Evolutionary conservation across 805 yeast genomes (phyloP).

Genomic region (Kodamaea fukazawae): DNA sequence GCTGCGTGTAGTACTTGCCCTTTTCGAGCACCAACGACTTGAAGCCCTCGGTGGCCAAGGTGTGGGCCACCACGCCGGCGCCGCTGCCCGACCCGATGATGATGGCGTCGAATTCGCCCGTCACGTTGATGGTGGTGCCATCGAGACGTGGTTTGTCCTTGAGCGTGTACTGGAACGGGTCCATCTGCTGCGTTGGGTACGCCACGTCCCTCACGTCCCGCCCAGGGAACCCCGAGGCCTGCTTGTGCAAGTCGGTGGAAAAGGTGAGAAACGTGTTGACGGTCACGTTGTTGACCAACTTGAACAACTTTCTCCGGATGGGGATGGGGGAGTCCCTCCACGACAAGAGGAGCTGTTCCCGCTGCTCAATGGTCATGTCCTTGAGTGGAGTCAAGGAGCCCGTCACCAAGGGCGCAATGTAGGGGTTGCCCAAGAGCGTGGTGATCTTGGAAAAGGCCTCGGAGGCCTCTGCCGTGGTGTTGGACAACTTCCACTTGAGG

Average conservation of each 20-base stretch:
- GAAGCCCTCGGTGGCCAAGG: conserved; percentile 42
- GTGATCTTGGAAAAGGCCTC: conserved; percentile 21
- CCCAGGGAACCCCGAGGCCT: conserved; percentile 40
- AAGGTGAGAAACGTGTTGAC: conserved; percentile 22
- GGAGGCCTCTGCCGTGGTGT: not conserved
- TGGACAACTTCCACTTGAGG: not conserved
- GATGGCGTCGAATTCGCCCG: conserved; percentile 39
- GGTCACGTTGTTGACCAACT: conserved; percentile 25
- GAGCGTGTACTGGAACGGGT: conserved; percentile 28
- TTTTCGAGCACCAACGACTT: conserved; percentile 49
- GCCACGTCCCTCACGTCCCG: conserved; percentile 28
- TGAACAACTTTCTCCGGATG: conserved; percentile 33
- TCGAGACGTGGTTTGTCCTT: conserved; percentile 29
- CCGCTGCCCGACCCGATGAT: conserved; percentile 55
- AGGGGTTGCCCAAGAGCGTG: conserved; percentile 27
- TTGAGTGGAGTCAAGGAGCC: conserved; percentile 30
- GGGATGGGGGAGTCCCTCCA: conserved; percentile 44
- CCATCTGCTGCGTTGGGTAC: conserved; percentile 24
- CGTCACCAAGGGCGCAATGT: conserved; percentile 33
- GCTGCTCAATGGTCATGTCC: conserved; percentile 36
- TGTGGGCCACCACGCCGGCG: conserved; percentile 51
- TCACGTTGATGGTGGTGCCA: conserved; percentile 30
- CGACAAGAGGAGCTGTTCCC: conserved; percentile 27
- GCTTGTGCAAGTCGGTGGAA: conserved; percentile 32
- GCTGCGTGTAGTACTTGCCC: conserved; percentile 41